Evolutionary conservation across 371 early-diverging fungal genomes (phyloP).

Genomic region (Lichtheimia ramosa): DNA sequence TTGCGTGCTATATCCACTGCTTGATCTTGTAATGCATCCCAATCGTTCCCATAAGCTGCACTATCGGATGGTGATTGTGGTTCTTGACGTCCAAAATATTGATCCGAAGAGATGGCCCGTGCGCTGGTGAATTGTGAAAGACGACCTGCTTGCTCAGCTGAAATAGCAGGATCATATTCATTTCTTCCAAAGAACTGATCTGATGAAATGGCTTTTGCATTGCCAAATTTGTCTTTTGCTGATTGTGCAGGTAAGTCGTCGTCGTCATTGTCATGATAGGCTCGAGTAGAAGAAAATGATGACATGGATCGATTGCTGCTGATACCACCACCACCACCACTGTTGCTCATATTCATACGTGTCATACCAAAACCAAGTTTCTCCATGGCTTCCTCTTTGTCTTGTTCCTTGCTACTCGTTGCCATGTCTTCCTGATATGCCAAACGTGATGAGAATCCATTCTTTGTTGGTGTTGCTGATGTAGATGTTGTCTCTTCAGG

Average conservation of each 20-base stretch:
- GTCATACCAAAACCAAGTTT: constrained; percentile 85
- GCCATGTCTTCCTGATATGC: constrained; percentile 33
- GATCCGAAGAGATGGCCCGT: constrained; percentile 75
- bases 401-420: constrained; percentile 72
- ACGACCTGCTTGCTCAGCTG: constrained; percentile 64
- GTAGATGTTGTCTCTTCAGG: neutral
- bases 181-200: constrained; percentile 91
- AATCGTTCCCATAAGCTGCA: constrained; percentile 24
- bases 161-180: constrained; percentile 61
- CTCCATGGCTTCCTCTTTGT: constrained; percentile 59
- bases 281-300: too few species aligned
- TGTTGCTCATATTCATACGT: constrained; percentile 35
- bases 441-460: constrained; percentile 20
- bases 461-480: neutral
- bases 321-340: neutral
- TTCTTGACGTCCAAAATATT: constrained; percentile 81
- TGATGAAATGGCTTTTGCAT: constrained; percentile 75
- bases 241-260: constrained; percentile 24
- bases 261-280: constrained; percentile 9
- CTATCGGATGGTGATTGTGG: constrained; percentile 9
- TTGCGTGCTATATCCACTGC: constrained; percentile 68
- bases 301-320: constrained; percentile 6
- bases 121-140: constrained; percentile 74
- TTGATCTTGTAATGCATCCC: constrained; percentile 53
- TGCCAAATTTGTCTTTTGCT: constrained; percentile 71